A percentile compares a stretch with the other conserved stretches of the same genome.
Evolutionary conservation across 2,329 filamentous ascomycete species (phyloP).

Genomic region (Colletotrichum costaricense): DNA sequence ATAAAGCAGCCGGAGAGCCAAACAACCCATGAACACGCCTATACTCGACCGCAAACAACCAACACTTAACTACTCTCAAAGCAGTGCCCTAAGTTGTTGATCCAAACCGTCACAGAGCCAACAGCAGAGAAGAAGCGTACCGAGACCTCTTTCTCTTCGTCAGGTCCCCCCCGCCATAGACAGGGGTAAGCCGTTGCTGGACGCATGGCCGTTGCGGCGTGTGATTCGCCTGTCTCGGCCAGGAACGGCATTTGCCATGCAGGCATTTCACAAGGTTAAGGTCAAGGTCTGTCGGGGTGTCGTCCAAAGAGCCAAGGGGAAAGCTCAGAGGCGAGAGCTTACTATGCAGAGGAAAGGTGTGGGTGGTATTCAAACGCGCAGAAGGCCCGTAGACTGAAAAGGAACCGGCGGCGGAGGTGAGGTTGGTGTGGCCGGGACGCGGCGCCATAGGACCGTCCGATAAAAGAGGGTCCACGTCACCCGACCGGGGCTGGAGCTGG

Average conservation of each 20-base stretch:
- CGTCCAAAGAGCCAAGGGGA: background rate
- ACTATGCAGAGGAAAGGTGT: background rate
- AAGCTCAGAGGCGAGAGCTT: background rate
- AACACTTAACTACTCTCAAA: background rate
- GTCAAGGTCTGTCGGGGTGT: background rate
- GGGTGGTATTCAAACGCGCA: background rate
- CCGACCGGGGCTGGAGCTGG: conserved; percentile 16
- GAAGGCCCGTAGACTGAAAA: background rate
- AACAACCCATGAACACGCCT: background rate
- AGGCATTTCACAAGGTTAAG: background rate
- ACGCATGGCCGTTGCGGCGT: conserved; percentile 18
- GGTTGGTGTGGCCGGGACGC: conserved; percentile 12
- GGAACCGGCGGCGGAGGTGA: background rate
- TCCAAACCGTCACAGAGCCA: background rate
- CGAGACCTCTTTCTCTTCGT: background rate
- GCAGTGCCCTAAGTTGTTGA: background rate
- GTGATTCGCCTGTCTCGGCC: conserved; percentile 23
- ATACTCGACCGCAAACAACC: background rate
- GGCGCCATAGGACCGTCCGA: conserved; percentile 15
- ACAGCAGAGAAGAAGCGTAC: conserved; percentile 1
- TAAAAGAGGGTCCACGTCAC: conserved; percentile 17
- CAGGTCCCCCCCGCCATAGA: background rate
- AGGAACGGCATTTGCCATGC: conserved; percentile 2
- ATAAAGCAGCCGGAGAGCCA: background rate
- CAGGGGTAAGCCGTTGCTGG: conserved; percentile 1